Evolutionary conservation across 2,329 filamentous ascomycete species (phyloP), one percentile per base, ranked within the genome.

Genomic region (Aspergillus glaucus): DNA sequence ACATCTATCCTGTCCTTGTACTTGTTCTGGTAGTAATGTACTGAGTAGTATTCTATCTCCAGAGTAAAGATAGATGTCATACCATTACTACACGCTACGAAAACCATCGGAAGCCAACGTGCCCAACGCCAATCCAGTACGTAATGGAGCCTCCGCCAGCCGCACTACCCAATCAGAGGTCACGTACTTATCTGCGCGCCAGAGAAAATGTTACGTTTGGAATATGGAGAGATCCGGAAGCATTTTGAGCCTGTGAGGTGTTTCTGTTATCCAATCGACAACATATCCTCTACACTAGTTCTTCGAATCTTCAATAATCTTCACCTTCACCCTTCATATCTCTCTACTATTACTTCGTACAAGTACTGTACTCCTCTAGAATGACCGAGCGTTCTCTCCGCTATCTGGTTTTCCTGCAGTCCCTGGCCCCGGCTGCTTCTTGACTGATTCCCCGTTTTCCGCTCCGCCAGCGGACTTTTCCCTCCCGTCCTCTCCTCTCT

Each of bases 301-400:
- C 26, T 21, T 21, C 21, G 21, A 9, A 28, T 28, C 26, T 10
- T 28, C 26, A 28, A 6, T 8, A 26, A 10, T 28, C 9, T 28
- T 30, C 26, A 30, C 4, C 9, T 30, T 30, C 26, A 30, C 10
- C 4, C n/a, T 19, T 10, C 8, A 3, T 2, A 17, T n/a, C 6
- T n/a, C n/a, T 19, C 34, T n/a, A 21, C 10, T 41, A 14, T 9
- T 32, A 40, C 28, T 34, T 22, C 15, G 15, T 44, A 46, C 36
- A 36, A 26, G 21, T 44, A 10, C 21, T 40, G 15, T 37, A 22
- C 26, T 30, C 37, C 26, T 17, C 22, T 34, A 57, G 61, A 56
- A 64, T 64, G 62, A 64, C 62, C 48, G 59, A 60, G 56, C 57
- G 56, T 46, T 58, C 61, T 15, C 61, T 58, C 49, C 53, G 55